Evolutionary conservation across 139 green algal genomes (phyloP).

Genomic region (Closterium sp.): DNA sequence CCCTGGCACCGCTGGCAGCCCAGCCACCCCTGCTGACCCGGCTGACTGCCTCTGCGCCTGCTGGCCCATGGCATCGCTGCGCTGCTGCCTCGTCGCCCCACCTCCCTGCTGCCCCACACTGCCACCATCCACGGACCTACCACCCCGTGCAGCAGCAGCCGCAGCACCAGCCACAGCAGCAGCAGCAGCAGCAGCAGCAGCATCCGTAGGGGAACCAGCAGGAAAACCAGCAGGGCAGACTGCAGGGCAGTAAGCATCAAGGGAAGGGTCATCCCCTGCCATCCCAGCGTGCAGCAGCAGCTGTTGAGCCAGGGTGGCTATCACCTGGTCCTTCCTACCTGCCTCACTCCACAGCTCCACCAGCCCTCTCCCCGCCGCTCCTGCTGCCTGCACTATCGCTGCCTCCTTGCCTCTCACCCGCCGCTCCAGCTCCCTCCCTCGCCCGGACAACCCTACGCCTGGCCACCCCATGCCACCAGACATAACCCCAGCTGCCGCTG

Average conservation of each 20-base stretch:
- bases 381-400: not conserved
- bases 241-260: not conserved
- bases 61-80: no score
- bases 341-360: not conserved
- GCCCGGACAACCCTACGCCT: not conserved
- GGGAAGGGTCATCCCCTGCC: not conserved
- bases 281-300: not conserved
- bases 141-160: not conserved
- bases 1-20: no score
- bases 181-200: not conserved
- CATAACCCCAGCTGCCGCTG: no score
- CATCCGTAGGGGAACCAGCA: not conserved
- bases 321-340: not conserved
- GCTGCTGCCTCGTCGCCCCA: no score
- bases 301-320: not conserved
- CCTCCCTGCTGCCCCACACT: no score
- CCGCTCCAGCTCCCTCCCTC: not conserved
- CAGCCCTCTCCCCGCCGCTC: not conserved
- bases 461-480: no score
- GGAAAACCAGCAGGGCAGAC: no score
- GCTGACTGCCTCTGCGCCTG: not conserved
- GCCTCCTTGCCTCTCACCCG: not conserved
- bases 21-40: no score
- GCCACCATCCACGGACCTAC: not conserved
- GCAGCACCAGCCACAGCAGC: not conserved